Conservation (phyloP, 768 basidiomycete species). For the Cystobasidium tubakii region DNA sequence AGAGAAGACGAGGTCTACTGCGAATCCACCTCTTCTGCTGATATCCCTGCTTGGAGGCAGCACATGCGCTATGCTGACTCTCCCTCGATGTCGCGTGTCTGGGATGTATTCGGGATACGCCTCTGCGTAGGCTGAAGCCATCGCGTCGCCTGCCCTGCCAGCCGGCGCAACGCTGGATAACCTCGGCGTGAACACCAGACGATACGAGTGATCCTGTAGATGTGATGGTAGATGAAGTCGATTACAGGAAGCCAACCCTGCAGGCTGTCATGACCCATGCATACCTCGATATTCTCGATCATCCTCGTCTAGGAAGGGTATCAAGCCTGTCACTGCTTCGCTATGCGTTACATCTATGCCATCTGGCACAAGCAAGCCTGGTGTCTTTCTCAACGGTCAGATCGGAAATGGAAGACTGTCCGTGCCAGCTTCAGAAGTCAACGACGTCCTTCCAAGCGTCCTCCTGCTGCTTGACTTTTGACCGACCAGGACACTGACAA, state of each 20-base stretch:
- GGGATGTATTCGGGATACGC: conserved; percentile 30
- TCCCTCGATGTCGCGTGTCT: conserved; percentile 26
- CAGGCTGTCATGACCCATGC: background rate
- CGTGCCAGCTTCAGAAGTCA: background rate
- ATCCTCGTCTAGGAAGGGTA: background rate
- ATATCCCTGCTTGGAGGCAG: conserved; percentile 16
- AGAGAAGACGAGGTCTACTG: conserved; percentile 45
- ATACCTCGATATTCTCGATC: background rate
- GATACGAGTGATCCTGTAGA: background rate
- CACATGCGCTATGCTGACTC: conserved; percentile 32
- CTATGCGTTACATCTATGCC: too few relatives aligned
- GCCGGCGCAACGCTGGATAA: too few relatives aligned
- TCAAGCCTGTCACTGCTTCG: background rate
- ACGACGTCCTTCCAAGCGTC: background rate
- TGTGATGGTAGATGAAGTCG: background rate
- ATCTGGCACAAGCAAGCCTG: too few relatives aligned
- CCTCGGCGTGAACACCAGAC: too few relatives aligned
- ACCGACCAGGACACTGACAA: background rate
- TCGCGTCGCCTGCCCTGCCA: background rate
- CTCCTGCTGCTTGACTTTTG: background rate
- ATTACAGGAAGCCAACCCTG: background rate
- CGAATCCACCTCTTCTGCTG: conserved; percentile 34
- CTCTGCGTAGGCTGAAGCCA: conserved; percentile 13
- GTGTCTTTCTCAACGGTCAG: too few relatives aligned
- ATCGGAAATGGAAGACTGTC: background rate